Evolutionary conservation across 2,329 filamentous ascomycete genomes (phyloP).

Genomic region (Endocalyx cinctus): DNA sequence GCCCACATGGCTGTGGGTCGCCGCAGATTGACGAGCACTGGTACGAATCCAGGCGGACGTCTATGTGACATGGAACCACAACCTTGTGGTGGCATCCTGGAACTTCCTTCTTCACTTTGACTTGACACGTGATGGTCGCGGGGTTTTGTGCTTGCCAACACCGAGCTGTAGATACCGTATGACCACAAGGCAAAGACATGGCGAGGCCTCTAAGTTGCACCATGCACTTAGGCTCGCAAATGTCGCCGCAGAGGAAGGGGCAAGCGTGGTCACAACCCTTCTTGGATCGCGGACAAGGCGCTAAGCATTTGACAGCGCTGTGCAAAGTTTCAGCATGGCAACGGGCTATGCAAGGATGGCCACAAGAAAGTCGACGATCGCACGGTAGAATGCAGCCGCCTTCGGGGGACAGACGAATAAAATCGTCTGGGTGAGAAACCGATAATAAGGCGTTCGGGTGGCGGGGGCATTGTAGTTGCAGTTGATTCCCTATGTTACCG

Average conservation of each 20-base stretch:
- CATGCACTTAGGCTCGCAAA: slow-evolving; percentile 34
- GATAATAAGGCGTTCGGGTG: slow-evolving; percentile 49
- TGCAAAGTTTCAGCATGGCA: slow-evolving; percentile 47
- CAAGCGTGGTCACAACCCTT: slow-evolving; percentile 42
- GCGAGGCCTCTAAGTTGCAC: slow-evolving; percentile 24
- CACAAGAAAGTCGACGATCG: slow-evolving; percentile 41
- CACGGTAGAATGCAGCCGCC: slow-evolving; percentile 56
- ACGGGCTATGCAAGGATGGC: slow-evolving; percentile 39
- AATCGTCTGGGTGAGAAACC: slow-evolving; percentile 53
- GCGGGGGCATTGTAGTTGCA: slow-evolving; percentile 52
- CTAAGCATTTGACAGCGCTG: slow-evolving; percentile 38
- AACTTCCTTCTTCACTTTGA: slow-evolving; percentile 41
- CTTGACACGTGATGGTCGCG: slow-evolving; percentile 42
- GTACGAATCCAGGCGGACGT: slow-evolving; percentile 38
- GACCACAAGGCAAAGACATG: slow-evolving; percentile 37
- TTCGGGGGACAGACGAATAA: slow-evolving; percentile 52
- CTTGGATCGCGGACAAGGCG: slow-evolving; percentile 38
- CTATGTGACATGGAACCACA: slow-evolving; percentile 41
- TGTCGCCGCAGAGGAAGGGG: slow-evolving; percentile 36
- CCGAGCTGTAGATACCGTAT: slow-evolving; percentile 23
- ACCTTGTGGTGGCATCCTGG: slow-evolving; percentile 53
- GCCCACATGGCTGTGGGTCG: slow-evolving; percentile 49
- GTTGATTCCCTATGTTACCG: slow-evolving; percentile 41
- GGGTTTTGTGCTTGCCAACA: slow-evolving; percentile 42
- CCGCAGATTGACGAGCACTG: slow-evolving; percentile 46